Conservation (phyloP, 768 basidiomycete species). For the Lentinula sp. region DNA sequence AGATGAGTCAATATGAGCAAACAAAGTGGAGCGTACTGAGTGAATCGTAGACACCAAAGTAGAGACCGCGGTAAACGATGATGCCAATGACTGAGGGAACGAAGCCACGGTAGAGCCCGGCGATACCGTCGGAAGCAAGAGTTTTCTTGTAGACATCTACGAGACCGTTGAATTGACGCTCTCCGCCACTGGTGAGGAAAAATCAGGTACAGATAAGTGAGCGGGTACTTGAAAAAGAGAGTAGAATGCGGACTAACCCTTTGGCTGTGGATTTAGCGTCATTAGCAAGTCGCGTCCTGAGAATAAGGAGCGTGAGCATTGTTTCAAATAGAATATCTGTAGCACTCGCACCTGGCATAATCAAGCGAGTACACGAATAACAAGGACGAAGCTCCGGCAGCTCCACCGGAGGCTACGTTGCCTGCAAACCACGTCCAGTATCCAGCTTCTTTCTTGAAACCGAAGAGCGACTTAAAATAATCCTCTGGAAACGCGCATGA, state of each 20-base stretch:
- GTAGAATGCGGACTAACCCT: background rate
- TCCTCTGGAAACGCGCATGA: conserved; percentile 56
- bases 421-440: conserved; percentile 99
- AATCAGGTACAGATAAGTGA: background rate
- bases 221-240: background rate
- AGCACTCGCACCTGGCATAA: conserved; percentile 56
- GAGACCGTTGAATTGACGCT: conserved; percentile 98
- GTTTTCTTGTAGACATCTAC: conserved; percentile 98
- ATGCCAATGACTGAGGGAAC: conserved; percentile 99
- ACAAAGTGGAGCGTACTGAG: conserved; percentile 54
- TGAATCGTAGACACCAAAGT: conserved; percentile 93
- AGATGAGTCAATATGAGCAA: background rate
- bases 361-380: conserved; percentile 99
- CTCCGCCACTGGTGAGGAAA: conserved; percentile 66
- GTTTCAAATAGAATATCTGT: background rate
- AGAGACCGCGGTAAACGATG: conserved; percentile 99
- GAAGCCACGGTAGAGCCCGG: conserved; percentile 99
- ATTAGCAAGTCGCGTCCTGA: conserved; percentile 92
- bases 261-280: conserved; percentile 81
- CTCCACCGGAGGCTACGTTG: conserved; percentile 98
- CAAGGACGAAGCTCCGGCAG: conserved; percentile 96
- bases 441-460: conserved; percentile 96
- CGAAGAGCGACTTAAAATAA: conserved; percentile 98
- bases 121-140: conserved; percentile 94
- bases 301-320: background rate